Percentiles rank a stretch among this genome's conserved stretches.
Conservation (phyloP, 257 asterid species). For the Knoxia roxburghii region DNA sequence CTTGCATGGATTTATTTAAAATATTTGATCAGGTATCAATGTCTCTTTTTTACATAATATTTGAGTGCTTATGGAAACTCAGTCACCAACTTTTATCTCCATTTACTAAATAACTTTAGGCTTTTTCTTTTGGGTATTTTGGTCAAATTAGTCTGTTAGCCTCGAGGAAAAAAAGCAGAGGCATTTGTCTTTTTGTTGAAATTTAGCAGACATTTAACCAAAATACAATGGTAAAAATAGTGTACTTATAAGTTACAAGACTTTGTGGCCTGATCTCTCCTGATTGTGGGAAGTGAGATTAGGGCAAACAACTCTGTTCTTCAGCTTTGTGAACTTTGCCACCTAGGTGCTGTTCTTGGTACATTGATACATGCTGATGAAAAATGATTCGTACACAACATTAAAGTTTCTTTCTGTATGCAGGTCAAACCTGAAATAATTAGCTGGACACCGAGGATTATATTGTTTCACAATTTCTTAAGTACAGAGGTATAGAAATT, state of each 20-base stretch:
- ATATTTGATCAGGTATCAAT: too few relatives aligned
- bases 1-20: neutral
- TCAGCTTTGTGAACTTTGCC: neutral
- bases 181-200: neutral
- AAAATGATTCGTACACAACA: neutral
- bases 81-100: neutral
- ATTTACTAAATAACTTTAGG: neutral
- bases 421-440: conserved; percentile 81
- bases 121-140: neutral
- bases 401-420: conserved; percentile 6
- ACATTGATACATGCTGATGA: neutral
- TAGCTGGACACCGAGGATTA: conserved; percentile 74
- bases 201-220: neutral
- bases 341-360: neutral
- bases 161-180: neutral
- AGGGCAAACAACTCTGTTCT: neutral
- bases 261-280: neutral
- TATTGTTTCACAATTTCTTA: conserved; percentile 64
- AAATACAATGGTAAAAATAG: neutral
- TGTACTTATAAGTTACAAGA: neutral
- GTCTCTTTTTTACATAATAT: neutral
- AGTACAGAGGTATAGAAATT: conserved; percentile 57
- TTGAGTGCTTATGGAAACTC: neutral
- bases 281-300: neutral
- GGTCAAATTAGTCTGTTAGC: neutral